Conservation (phyloP, 345 rosid species). For the Crucihimalaya himalaica region DNA sequence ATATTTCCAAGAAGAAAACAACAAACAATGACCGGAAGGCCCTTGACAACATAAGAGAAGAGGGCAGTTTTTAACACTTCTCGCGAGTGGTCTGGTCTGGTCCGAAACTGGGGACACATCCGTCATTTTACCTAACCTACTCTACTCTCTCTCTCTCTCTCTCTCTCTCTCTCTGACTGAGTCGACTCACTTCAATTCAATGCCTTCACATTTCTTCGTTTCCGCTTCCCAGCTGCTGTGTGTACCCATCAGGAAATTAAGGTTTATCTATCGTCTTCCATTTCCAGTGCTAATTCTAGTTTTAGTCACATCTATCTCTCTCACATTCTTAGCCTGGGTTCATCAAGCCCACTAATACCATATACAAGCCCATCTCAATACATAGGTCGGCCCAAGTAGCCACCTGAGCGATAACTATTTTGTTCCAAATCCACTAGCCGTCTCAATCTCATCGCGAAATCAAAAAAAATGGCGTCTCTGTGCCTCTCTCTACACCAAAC, state of each 20-base stretch:
- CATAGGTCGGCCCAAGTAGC: neutral
- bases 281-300: too few relatives aligned
- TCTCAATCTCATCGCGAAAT: too few relatives aligned
- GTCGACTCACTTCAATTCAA: neutral
- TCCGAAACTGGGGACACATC: slow-evolving; percentile 12
- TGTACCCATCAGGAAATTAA: too few relatives aligned
- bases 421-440: too few relatives aligned
- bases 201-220: slow-evolving; percentile 1
- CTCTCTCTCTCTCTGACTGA: neutral
- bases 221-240: too few relatives aligned
- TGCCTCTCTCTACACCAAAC: slow-evolving; percentile 44
- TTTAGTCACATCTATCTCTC: too few relatives aligned
- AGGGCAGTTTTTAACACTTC: neutral
- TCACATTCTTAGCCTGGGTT: too few relatives aligned
- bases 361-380: neutral
- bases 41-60: slow-evolving; percentile 1
- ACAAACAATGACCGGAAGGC: neutral
- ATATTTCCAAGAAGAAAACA: slow-evolving; percentile 21
- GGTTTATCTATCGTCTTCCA: too few relatives aligned
- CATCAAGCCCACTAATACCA: neutral
- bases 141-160: neutral
- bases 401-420: too few relatives aligned
- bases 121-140: slow-evolving; percentile 1
- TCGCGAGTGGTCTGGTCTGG: slow-evolving; percentile 21
- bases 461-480: slow-evolving; percentile 43